Conservation (phyloP, 23 red algal genomes). For the Agarophyton chilense region DNA sequence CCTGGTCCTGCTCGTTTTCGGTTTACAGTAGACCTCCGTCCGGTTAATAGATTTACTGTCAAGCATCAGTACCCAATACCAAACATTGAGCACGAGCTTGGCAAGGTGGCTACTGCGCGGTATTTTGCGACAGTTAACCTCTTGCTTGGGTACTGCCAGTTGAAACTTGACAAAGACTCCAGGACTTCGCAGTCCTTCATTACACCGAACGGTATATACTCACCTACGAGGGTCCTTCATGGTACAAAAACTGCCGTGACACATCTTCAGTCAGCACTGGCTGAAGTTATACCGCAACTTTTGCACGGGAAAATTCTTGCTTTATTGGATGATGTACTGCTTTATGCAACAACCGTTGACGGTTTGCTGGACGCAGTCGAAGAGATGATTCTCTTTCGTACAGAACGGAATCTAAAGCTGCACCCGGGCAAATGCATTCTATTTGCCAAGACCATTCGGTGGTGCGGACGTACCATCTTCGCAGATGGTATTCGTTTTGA, state of each 20-base stretch:
- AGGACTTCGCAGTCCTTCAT: conserved; percentile 32
- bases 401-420: conserved; percentile 22
- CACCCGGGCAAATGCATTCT: conserved; percentile 46
- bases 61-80: conserved; percentile 29
- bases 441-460: conserved; percentile 23
- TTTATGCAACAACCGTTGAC: not conserved
- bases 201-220: conserved; percentile 43
- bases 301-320: not conserved
- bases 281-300: conserved; percentile 10
- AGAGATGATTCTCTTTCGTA: not conserved
- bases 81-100: conserved; percentile 37
- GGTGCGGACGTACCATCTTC: conserved; percentile 38
- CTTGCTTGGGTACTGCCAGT: not conserved
- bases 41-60: conserved; percentile 23
- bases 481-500: conserved; percentile 23
- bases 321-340: conserved; percentile 33
- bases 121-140: conserved; percentile 41
- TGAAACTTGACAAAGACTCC: not conserved
- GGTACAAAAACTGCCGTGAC: conserved; percentile 44
- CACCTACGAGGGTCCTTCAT: conserved; percentile 40
- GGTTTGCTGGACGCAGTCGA: not conserved
- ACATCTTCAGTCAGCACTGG: conserved; percentile 43
- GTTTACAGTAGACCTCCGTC: conserved; percentile 28
- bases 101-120: not conserved
- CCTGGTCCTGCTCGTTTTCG: not conserved